Base-by-base conservation (phyloP, 2,329 filamentous ascomycete genomes). In the Magnaporthiopsis incrustans region DNA sequence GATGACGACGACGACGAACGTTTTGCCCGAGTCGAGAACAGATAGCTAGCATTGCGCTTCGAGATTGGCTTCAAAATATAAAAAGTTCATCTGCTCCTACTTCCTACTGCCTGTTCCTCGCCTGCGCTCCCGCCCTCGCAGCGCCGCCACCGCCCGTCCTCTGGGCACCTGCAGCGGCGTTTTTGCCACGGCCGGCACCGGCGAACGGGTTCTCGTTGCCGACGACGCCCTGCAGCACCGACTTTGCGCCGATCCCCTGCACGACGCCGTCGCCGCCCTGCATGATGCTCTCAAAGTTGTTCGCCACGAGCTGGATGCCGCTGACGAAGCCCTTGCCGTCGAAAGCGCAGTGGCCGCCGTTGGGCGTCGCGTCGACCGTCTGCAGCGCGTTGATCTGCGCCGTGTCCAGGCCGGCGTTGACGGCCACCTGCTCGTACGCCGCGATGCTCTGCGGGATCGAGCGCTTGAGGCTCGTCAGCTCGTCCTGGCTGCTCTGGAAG, bases 341-440 rank as follows among this genome's bases (percentile, higher is more conserved):
- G 65, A 86, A 86, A 63, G 77, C 82, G 73, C 84, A 86, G 71
- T 86, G 84, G 0, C 83, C 83, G 53, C 82, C 83, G 27, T 76
- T 73, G 2, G 83, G 83, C 4, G 79, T 78, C 67, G 83, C 85
- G 67, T 86, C 81, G 1, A 83, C 82, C 1, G 84, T 86, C 75
- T 85, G 82, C 64, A 84, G 70, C 3, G 75, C 71, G 35, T 80
- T 82, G 68, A 85, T 75, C 68, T 82, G 74, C 35, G 69, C 71
- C 0, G 75, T 69, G 57, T 67, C 72, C 44, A 86, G 64, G 0
- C 83, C 83, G 1, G 77, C 77, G 15, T 69, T 66, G 0, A 73
- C 67, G 7, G 78, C 83, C 5, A 81, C 68, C 67, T 80, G 71
- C 72, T 85, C 81, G 67, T 82, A 86, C 2, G 82, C 81, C 33